Evolutionary conservation across 345 rosid genomes (phyloP).

Genomic region (Combretum micranthum): DNA sequence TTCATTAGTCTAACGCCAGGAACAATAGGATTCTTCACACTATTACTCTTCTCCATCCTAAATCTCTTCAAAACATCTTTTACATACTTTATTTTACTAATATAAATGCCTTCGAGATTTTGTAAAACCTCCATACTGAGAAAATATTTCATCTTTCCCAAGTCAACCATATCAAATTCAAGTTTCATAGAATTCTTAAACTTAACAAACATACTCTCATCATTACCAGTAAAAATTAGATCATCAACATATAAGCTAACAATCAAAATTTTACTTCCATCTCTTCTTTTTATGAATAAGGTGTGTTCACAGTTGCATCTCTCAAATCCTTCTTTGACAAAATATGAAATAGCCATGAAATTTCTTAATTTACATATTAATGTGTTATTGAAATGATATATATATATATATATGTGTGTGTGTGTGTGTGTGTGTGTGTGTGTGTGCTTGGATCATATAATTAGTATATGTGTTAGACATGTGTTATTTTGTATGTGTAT

Average conservation of each 20-base stretch:
- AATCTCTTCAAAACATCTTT: constrained; percentile 1
- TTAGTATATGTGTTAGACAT: too few relatives aligned
- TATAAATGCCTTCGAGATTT: background rate
- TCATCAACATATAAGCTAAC: constrained; percentile 9
- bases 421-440: too few relatives aligned
- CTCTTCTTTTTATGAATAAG: background rate
- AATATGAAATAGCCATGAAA: too few relatives aligned
- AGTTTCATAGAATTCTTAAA: constrained; percentile 1
- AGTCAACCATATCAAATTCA: constrained; percentile 5
- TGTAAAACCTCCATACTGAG: constrained; percentile 4
- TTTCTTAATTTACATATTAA: too few relatives aligned
- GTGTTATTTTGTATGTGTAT: too few relatives aligned
- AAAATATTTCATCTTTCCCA: constrained; percentile 2
- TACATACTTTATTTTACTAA: background rate
- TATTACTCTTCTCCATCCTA: background rate
- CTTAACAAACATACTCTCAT: background rate
- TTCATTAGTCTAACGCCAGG: background rate
- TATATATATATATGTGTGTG: too few relatives aligned
- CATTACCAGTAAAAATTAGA: background rate
- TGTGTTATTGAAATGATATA: too few relatives aligned
- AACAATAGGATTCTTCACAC: constrained; percentile 1
- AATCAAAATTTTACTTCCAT: constrained; percentile 6
- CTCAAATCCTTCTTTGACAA: background rate
- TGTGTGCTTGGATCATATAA: too few relatives aligned
- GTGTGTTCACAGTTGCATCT: background rate